phyloP scores from a whole-genome alignment of 192 early-diverging fungal genomes.

The Coemansia sp. region DNA sequence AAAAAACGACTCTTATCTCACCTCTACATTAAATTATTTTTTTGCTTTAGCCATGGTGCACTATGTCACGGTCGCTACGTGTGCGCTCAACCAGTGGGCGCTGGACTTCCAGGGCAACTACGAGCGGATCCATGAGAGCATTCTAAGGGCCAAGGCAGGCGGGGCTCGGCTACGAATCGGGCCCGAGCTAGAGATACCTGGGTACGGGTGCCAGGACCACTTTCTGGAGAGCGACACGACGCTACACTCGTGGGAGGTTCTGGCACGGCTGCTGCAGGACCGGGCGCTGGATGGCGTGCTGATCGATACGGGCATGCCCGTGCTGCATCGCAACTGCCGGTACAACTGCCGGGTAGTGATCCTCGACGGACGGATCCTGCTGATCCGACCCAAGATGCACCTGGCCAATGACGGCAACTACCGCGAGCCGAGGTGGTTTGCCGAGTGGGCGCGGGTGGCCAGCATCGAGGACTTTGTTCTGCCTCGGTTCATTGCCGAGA shows the following conservation, averaged over 20 bases:
- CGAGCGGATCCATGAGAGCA: constrained; percentile 79
- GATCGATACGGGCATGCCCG: constrained; percentile 95
- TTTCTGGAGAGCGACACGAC: constrained; percentile 95
- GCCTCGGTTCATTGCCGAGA: constrained; percentile 74
- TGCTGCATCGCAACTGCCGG: constrained; percentile 83
- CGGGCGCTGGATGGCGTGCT: constrained; percentile 74
- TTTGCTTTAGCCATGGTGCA: constrained; percentile 28
- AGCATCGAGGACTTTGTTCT: constrained; percentile 75
- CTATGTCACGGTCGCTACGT: constrained; percentile 74
- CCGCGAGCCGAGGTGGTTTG: constrained; percentile 94
- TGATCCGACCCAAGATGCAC: constrained; percentile 96
- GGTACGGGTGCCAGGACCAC: constrained; percentile 98
- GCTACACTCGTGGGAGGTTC: constrained; percentile 91
- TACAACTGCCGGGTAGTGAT: constrained; percentile 98
- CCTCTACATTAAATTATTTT: not conserved
- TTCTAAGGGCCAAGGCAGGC: constrained; percentile 72
- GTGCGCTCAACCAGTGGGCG: constrained; percentile 91
- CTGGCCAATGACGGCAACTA: constrained; percentile 99
- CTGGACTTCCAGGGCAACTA: constrained; percentile 95
- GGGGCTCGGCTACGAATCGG: constrained; percentile 87
- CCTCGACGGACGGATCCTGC: constrained; percentile 72
- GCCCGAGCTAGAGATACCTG: constrained; percentile 94
- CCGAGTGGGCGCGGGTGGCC: constrained; percentile 70
- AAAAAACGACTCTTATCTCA: not conserved
- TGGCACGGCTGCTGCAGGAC: constrained; percentile 68